Evolutionary conservation across 768 basidiomycete species (phyloP).

Genomic region (Termitomyces sp.): DNA sequence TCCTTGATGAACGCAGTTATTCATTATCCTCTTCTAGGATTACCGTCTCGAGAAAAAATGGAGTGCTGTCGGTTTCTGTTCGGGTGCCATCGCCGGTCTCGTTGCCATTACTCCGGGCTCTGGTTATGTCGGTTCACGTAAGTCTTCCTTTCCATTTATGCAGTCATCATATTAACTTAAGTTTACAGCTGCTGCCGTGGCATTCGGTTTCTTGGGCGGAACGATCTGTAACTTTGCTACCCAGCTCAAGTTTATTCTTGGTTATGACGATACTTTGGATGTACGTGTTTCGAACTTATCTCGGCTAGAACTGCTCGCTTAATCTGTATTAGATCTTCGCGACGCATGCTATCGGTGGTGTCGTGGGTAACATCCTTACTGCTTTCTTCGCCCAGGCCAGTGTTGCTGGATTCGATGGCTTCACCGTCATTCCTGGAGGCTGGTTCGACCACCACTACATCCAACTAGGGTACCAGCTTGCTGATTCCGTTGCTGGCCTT

Average conservation of each 20-base stretch:
- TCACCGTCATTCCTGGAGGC: constrained; percentile 64
- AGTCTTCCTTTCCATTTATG: constrained; percentile 20
- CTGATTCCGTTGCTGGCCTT: constrained; percentile 63
- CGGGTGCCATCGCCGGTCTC: constrained; percentile 87
- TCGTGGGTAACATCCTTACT: constrained; percentile 81
- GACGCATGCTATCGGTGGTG: constrained; percentile 72
- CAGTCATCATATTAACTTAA: neutral
- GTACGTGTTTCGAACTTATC: constrained; percentile 29
- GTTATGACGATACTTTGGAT: constrained; percentile 80
- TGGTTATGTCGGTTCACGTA: constrained; percentile 76
- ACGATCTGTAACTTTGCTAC: constrained; percentile 94
- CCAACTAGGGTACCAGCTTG: constrained; percentile 86
- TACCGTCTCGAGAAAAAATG: constrained; percentile 92
- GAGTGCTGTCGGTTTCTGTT: constrained; percentile 93
- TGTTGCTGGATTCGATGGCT: constrained; percentile 79
- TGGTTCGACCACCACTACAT: constrained; percentile 83
- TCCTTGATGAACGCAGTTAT: too few relatives aligned
- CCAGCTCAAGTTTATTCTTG: constrained; percentile 80
- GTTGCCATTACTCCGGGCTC: constrained; percentile 89
- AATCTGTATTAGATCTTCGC: constrained; percentile 71
- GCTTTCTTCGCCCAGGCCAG: constrained; percentile 83
- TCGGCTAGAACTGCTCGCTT: neutral
- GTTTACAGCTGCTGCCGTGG: constrained; percentile 64
- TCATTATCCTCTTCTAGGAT: constrained; percentile 42
- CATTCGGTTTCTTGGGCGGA: constrained; percentile 83